These are phyloP conservation scores for Neurospora terricola DNA, from an alignment of 495 filamentous ascomycete genomes.

Conservation along the genomic window DNA sequence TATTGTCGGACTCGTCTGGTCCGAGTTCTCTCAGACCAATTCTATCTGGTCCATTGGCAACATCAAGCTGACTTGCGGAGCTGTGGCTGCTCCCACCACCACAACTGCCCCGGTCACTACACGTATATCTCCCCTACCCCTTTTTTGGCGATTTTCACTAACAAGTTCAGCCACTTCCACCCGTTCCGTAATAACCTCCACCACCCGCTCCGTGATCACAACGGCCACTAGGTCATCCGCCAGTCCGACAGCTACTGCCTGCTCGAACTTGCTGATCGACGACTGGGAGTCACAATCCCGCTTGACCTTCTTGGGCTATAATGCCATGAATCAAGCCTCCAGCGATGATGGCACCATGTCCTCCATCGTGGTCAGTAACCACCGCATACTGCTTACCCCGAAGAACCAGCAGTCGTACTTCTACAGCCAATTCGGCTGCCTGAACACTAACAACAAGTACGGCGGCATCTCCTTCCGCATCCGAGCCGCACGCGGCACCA, in stretches of 20 bases:
- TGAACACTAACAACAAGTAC: conserved; percentile 39
- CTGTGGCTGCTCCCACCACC: conserved; percentile 4
- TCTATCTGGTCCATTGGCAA: conserved; percentile 42
- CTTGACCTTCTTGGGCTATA: conserved; percentile 55
- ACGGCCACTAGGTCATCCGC: conserved; percentile 7
- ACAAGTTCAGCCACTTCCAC: conserved; percentile 5
- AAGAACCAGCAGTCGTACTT: conserved; percentile 42
- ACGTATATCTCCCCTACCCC: conserved; percentile 5
- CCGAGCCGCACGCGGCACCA: conserved; percentile 43
- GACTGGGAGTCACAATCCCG: conserved; percentile 56
- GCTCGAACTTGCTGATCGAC: conserved; percentile 45
- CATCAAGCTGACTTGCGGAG: conserved; percentile 39
- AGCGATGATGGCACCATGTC: conserved; percentile 53
- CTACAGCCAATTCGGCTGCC: conserved; percentile 48
- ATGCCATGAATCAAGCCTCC: conserved; percentile 45
- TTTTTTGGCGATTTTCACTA: neutral
- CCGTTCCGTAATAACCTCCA: conserved; percentile 5
- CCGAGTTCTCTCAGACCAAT: conserved; percentile 34
- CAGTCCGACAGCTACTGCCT: conserved; percentile 23
- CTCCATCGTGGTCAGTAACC: conserved; percentile 41
- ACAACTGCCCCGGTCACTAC: conserved; percentile 8
- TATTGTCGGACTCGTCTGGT: conserved; percentile 43
- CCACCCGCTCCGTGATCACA: conserved; percentile 6
- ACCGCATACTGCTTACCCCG: conserved; percentile 44
- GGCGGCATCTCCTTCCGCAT: conserved; percentile 52